phyloP scores from a whole-genome alignment of 2,329 filamentous ascomycete species.

The Neophaeococcomyces mojaviensis region DNA sequence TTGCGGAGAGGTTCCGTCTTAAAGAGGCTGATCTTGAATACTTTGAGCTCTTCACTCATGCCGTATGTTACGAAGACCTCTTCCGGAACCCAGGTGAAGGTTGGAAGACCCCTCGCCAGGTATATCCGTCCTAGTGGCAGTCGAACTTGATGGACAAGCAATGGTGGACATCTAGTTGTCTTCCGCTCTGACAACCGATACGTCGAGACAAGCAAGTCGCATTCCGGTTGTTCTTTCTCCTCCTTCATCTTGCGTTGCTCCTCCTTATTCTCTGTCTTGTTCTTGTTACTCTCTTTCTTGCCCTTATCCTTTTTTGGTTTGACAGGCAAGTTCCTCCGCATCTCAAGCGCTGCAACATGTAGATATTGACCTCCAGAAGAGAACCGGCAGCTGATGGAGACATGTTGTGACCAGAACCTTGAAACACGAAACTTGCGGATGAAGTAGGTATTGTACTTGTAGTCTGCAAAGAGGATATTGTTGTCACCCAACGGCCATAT shows the following conservation, averaged over 20 bases:
- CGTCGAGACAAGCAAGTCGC: not conserved
- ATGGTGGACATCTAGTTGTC: not conserved
- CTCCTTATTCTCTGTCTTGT: not conserved
- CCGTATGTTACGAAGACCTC: no score
- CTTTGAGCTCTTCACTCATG: no score
- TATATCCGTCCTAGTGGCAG: no score
- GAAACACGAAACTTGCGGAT: not conserved
- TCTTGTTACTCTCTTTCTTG: not conserved
- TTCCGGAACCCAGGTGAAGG: no score
- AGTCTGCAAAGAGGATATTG: constrained; percentile 54
- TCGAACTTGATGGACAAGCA: not conserved
- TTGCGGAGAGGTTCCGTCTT: no score
- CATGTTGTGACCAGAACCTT: not conserved
- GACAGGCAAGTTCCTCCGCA: not conserved
- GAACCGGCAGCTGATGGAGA: not conserved
- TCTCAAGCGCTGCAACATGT: constrained; percentile 1
- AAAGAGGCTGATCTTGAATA: no score
- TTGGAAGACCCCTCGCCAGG: no score
- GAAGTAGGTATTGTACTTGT: constrained; percentile 5
- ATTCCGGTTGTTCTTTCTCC: not conserved
- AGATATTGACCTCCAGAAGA: not conserved
- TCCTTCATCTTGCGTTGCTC: not conserved
- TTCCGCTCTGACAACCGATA: not conserved
- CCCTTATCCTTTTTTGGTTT: no score
- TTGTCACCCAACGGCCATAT: not conserved